These are phyloP conservation scores for Ligustrum vulgare DNA, from an alignment of 257 asterid species.

Conservation along the genomic window DNA sequence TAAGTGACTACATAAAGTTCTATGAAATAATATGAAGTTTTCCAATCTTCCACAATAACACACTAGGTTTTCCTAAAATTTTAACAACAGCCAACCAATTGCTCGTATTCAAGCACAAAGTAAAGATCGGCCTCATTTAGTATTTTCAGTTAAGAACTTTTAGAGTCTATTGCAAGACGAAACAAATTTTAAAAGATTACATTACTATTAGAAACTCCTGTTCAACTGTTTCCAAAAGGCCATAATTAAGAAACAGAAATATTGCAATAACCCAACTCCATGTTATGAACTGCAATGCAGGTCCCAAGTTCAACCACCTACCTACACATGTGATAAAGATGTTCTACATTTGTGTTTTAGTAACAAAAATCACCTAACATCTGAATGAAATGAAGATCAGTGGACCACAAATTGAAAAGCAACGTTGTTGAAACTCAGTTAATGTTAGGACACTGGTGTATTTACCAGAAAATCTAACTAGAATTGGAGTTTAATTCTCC, in stretches of 20 bases:
- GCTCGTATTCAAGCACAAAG: conserved; percentile 16
- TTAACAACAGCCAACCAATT: not conserved
- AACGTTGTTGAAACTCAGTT: not conserved
- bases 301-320: not conserved
- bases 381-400: not conserved
- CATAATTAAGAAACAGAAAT: not conserved
- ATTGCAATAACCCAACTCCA: not conserved
- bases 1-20: conserved; percentile 2
- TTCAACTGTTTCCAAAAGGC: not conserved
- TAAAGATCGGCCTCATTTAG: not conserved
- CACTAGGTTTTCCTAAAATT: not conserved
- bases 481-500: not conserved
- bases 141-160: not conserved
- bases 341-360: not conserved
- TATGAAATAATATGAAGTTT: not conserved
- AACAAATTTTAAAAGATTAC: conserved; percentile 8
- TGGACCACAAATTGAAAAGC: not conserved
- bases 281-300: not conserved
- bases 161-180: not conserved
- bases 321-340: not conserved
- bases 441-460: not conserved
- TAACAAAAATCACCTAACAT: not conserved
- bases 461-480: not conserved
- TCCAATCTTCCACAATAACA: conserved; percentile 3
- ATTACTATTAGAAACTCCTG: not conserved